A percentile compares a stretch with the other conserved stretches of the same genome.
These are phyloP conservation scores for Theileria annulata DNA, from an alignment of 169 alveolate genomes.

Conservation along the genomic window DNA sequence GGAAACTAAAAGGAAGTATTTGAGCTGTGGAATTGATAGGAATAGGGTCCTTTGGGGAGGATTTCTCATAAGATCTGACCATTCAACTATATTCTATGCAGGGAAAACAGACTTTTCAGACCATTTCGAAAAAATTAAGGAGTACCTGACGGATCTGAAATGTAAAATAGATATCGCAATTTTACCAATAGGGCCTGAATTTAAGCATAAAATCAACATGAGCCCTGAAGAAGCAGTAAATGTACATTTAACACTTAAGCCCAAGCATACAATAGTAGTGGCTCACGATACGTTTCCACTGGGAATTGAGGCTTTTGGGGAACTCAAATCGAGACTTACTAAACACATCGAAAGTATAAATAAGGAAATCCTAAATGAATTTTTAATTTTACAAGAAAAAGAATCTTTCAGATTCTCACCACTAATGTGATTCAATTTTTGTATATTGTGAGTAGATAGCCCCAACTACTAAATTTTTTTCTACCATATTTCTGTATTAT, in stretches of 20 bases:
- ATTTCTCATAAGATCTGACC: constrained; percentile 27
- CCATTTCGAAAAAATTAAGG: constrained; percentile 43
- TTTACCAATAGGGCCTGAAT: constrained; percentile 55
- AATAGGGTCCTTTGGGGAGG: constrained; percentile 60
- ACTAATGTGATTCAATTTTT: too few species aligned
- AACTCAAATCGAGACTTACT: constrained; percentile 22
- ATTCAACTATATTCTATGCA: constrained; percentile 19
- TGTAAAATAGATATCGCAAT: constrained; percentile 45
- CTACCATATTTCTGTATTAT: too few species aligned
- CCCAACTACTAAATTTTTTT: too few species aligned
- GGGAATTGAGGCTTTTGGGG: constrained; percentile 59
- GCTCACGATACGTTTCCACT: constrained; percentile 57
- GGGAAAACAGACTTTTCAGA: constrained; percentile 46
- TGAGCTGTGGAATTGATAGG: constrained; percentile 26
- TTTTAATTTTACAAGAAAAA: constrained; percentile 32
- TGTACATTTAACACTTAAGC: constrained; percentile 38
- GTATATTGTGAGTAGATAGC: too few species aligned
- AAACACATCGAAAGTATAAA: background rate
- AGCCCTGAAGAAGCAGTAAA: constrained; percentile 49
- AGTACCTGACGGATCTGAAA: constrained; percentile 14
- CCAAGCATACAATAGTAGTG: constrained; percentile 27
- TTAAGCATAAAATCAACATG: constrained; percentile 22
- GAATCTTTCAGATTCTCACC: constrained; percentile 13
- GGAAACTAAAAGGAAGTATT: constrained; percentile 36
- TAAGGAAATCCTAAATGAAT: constrained; percentile 22